Evolutionary conservation across 2,329 filamentous ascomycete species (phyloP).

Genomic region (Aspergillus felis): DNA sequence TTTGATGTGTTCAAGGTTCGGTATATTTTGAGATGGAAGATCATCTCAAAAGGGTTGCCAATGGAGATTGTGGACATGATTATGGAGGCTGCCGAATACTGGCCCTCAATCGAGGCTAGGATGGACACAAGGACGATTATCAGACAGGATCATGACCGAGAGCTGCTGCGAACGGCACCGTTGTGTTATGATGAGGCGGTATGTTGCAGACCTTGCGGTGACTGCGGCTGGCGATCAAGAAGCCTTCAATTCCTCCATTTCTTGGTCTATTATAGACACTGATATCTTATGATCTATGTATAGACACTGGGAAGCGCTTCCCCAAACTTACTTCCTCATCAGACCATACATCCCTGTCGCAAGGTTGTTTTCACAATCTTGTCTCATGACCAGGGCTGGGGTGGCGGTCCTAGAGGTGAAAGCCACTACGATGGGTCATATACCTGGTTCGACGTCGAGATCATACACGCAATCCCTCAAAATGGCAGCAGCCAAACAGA

Average conservation of each 20-base stretch:
- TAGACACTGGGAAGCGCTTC: constrained; percentile 12
- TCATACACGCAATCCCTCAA: constrained; percentile 20
- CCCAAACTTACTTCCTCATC: constrained; percentile 28
- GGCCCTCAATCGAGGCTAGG: constrained; percentile 22
- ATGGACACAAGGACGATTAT: constrained; percentile 22
- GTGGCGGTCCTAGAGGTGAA: constrained; percentile 12
- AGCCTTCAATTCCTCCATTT: background rate
- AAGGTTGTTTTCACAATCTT: constrained; percentile 35
- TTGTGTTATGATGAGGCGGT: constrained; percentile 33
- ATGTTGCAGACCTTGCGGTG: constrained; percentile 1
- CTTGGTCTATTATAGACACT: background rate
- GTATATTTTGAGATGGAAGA: constrained; percentile 28
- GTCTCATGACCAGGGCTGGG: constrained; percentile 37
- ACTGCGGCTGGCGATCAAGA: background rate
- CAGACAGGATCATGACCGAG: constrained; percentile 30
- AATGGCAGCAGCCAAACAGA: constrained; percentile 1
- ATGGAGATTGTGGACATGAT: constrained; percentile 39
- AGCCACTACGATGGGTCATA: constrained; percentile 29
- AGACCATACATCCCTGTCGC: constrained; percentile 34
- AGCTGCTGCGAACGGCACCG: constrained; percentile 32
- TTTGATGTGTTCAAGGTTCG: constrained; percentile 33
- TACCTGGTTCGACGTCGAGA: constrained; percentile 39
- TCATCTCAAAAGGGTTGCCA: constrained; percentile 23
- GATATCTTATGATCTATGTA: background rate
- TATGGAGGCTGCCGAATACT: constrained; percentile 36